phyloP scores from a whole-genome alignment of 495 filamentous ascomycete species.

The Corynascus novoguineensis region DNA sequence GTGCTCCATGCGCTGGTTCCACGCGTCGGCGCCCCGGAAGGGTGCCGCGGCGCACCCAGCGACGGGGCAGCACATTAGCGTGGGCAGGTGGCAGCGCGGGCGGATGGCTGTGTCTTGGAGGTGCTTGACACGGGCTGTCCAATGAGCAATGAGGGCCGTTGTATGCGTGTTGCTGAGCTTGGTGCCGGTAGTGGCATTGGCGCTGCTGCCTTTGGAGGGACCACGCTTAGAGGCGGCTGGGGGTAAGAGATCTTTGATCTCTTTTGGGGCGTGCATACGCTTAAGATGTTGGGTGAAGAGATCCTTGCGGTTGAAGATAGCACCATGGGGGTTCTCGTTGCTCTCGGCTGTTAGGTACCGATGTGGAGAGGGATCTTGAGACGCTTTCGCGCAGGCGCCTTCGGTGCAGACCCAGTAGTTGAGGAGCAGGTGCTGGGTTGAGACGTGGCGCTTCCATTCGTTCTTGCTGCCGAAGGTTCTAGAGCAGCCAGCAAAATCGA shows the following conservation, averaged over 20 bases:
- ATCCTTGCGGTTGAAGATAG: conserved; percentile 89
- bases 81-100: conserved; percentile 56
- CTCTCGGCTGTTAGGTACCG: conserved; percentile 1
- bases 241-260: conserved; percentile 27
- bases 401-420: conserved; percentile 77
- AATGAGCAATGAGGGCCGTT: conserved; percentile 11
- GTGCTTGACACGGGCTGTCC: conserved; percentile 42
- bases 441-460: conserved; percentile 89
- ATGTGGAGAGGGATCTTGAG: conserved; percentile 9
- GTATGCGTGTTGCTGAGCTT: background rate
- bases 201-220: background rate
- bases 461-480: conserved; percentile 79
- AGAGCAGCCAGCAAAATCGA: conserved; percentile 68
- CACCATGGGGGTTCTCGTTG: conserved; percentile 31
- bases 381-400: conserved; percentile 49
- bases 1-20: conserved; percentile 89
- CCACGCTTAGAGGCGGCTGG: no score
- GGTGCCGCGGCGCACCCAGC: conserved; percentile 40
- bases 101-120: conserved; percentile 56
- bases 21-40: conserved; percentile 61
- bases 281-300: conserved; percentile 85
- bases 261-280: conserved; percentile 66
- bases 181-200: background rate
- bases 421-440: conserved; percentile 72
- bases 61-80: conserved; percentile 59